phyloP scores from a whole-genome alignment of 2,329 filamentous ascomycete species.

The Truncatella angustata region DNA sequence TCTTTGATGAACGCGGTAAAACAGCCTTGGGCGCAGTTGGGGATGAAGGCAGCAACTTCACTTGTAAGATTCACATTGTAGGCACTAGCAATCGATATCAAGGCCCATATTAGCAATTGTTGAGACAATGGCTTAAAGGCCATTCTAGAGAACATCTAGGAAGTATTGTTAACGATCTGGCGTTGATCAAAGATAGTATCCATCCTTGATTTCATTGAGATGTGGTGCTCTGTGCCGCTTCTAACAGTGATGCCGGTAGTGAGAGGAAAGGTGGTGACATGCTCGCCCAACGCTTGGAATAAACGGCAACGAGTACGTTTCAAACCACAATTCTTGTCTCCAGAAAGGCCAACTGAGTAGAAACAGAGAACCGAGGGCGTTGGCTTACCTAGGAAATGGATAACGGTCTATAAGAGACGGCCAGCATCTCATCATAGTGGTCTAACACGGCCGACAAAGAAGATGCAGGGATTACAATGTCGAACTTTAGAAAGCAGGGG shows the following conservation, averaged over 20 bases:
- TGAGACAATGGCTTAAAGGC: slow-evolving; percentile 24
- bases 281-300: too few relatives aligned
- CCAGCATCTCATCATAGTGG: slow-evolving; percentile 33
- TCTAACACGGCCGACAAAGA: slow-evolving; percentile 25
- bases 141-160: slow-evolving; percentile 30
- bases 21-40: slow-evolving; percentile 41
- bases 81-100: slow-evolving; percentile 20
- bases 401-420: slow-evolving; percentile 24
- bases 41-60: slow-evolving; percentile 24
- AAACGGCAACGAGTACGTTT: too few relatives aligned
- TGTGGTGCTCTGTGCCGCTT: slow-evolving; percentile 1
- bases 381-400: slow-evolving; percentile 30
- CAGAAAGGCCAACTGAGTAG: slow-evolving; percentile 1
- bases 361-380: background rate
- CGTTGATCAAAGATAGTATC: slow-evolving; percentile 10
- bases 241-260: too few relatives aligned
- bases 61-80: slow-evolving; percentile 20
- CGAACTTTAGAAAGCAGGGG: slow-evolving; percentile 20
- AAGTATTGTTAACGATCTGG: slow-evolving; percentile 21
- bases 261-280: too few relatives aligned
- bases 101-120: slow-evolving; percentile 26
- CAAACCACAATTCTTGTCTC: too few relatives aligned
- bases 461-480: slow-evolving; percentile 18
- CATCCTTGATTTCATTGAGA: too few relatives aligned
- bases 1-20: slow-evolving; percentile 60